Conservation (phyloP, 805 yeast species). For the Saccharomycopsis olivae region DNA sequence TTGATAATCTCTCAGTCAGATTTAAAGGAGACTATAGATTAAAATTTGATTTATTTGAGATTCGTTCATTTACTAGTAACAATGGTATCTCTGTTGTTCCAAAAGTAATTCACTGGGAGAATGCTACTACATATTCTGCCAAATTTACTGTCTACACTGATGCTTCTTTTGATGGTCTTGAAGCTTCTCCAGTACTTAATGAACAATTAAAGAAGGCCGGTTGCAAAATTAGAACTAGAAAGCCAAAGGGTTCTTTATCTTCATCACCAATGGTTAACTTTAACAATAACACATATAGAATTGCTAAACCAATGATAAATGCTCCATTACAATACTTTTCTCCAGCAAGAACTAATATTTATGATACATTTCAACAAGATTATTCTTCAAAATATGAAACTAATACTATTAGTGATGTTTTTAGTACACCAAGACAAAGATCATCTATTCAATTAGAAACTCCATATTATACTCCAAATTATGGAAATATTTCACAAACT, state of each 20-base stretch:
- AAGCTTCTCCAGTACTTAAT: constrained; percentile 17
- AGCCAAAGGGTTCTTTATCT: constrained; percentile 4
- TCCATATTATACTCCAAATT: no score
- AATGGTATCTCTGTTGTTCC: neutral
- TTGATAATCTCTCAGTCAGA: constrained; percentile 17
- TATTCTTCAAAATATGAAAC: neutral
- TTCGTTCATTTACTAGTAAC: constrained; percentile 7
- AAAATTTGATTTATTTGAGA: constrained; percentile 16
- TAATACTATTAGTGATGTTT: constrained; percentile 70
- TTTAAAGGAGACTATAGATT: constrained; percentile 17
- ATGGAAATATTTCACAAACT: no score
- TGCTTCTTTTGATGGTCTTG: constrained; percentile 18
- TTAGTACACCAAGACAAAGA: constrained; percentile 80
- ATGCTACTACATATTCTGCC: constrained; percentile 11
- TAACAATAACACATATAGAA: neutral
- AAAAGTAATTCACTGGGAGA: constrained; percentile 14
- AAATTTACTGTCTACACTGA: constrained; percentile 17
- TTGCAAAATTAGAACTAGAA: constrained; percentile 18
- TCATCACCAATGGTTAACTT: neutral
- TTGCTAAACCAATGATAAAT: neutral
- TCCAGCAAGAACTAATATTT: neutral
- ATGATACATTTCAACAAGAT: neutral
- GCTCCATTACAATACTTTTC: neutral
- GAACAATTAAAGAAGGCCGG: constrained; percentile 18
- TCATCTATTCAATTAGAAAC: neutral